These are phyloP conservation scores for Sphagnum contortum DNA, from an alignment of 225 moss, liverwort and hornwort genomes.

Conservation along the genomic window DNA sequence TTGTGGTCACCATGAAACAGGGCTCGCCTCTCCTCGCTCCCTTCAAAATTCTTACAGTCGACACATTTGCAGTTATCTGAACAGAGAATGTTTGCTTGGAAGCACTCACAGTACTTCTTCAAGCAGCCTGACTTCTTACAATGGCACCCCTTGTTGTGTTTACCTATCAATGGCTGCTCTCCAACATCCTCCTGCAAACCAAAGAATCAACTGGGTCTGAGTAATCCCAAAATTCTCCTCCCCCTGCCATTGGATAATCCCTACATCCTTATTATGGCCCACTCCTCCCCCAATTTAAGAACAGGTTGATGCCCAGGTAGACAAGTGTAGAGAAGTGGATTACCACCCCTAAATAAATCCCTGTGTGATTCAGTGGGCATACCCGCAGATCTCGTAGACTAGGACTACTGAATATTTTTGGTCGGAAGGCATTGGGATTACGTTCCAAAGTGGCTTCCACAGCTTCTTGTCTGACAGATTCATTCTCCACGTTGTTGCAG, in stretches of 20 bases:
- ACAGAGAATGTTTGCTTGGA: conserved; percentile 55
- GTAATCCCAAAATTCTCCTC: no score
- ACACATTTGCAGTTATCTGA: conserved; percentile 54
- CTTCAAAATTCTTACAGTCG: conserved; percentile 57
- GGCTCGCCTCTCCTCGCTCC: conserved; percentile 51
- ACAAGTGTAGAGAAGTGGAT: no score
- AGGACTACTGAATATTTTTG: conserved; percentile 50
- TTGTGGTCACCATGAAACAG: conserved; percentile 48
- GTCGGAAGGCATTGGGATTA: conserved; percentile 50
- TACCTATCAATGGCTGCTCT: conserved; percentile 43
- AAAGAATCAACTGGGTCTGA: neutral
- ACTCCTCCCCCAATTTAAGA: no score
- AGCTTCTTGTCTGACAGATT: conserved; percentile 48
- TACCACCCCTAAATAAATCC: no score
- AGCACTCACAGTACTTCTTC: conserved; percentile 58
- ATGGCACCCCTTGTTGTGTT: conserved; percentile 55
- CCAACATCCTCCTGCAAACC: conserved; percentile 39
- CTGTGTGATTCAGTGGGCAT: neutral
- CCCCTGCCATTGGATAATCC: no score
- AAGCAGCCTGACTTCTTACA: conserved; percentile 53
- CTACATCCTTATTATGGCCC: no score
- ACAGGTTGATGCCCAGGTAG: no score
- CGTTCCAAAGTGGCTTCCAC: conserved; percentile 35
- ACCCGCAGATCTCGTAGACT: conserved; percentile 49
- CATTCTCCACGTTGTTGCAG: conserved; percentile 56